Evolutionary conservation across 495 filamentous ascomycete genomes (phyloP).

Genomic region (Tuber microsphaerosporum): DNA sequence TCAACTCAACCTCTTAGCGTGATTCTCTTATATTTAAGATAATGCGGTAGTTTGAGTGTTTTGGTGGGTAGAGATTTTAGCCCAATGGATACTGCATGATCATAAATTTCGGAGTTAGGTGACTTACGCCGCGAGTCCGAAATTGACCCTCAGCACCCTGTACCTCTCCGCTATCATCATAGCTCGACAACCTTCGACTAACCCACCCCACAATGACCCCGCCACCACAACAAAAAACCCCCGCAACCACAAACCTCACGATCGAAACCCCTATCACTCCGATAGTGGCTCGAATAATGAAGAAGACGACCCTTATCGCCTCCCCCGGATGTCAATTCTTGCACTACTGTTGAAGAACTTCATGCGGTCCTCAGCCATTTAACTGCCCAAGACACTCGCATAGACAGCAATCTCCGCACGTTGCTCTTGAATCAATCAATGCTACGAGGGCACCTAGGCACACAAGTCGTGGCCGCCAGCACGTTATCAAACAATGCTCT

Average conservation of each 20-base stretch:
- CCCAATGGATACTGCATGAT: background rate
- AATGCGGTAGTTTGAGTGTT: background rate
- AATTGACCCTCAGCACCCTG: conserved; percentile 2
- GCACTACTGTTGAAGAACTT: conserved; percentile 69
- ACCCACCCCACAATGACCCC: conserved; percentile 7
- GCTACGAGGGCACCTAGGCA: conserved; percentile 76
- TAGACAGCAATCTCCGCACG: conserved; percentile 66
- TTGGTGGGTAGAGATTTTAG: background rate
- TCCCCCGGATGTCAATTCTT: conserved; percentile 55
- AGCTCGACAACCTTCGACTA: background rate
- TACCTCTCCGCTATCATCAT: background rate
- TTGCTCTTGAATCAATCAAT: conserved; percentile 75
- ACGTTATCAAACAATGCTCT: conserved; percentile 81
- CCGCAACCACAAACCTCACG: conserved; percentile 1
- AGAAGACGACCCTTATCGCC: conserved; percentile 11
- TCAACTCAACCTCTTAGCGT: too few species aligned
- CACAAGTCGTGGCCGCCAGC: conserved; percentile 74
- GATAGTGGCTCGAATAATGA: conserved; percentile 9
- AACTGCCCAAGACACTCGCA: conserved; percentile 62
- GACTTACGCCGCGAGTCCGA: background rate
- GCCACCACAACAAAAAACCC: background rate
- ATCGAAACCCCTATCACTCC: conserved; percentile 10
- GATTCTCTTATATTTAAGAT: too few species aligned
- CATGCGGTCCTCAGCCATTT: conserved; percentile 65
- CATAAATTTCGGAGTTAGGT: background rate